Conservation (phyloP, 257 asterid genomes). For the Coffea eugenioides region DNA sequence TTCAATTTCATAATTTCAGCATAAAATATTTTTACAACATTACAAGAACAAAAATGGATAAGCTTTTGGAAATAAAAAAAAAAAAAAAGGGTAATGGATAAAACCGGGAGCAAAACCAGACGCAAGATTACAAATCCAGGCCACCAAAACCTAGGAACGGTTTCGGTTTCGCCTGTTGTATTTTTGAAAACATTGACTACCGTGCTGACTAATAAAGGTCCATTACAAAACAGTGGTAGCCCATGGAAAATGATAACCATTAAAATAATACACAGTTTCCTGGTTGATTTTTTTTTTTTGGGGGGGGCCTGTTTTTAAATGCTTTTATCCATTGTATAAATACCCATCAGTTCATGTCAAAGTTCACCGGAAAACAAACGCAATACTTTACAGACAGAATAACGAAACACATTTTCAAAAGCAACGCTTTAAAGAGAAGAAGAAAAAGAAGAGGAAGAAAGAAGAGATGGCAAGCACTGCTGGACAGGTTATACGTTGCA, state of each 20-base stretch:
- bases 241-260: not conserved
- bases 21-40: too few relatives aligned
- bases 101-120: not conserved
- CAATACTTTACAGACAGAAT: not conserved
- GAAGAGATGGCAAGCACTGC: conserved; percentile 35
- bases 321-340: not conserved
- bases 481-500: conserved; percentile 44
- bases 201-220: not conserved
- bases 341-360: not conserved
- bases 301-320: not conserved
- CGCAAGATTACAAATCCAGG: not conserved
- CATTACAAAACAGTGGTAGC: not conserved
- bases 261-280: not conserved
- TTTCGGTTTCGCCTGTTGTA: not conserved
- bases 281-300: too few relatives aligned
- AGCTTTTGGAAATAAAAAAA: not conserved
- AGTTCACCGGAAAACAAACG: not conserved
- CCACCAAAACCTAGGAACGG: not conserved
- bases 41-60: too few relatives aligned
- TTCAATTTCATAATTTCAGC: too few relatives aligned
- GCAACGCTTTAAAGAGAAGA: not conserved
- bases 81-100: not conserved
- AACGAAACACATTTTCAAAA: not conserved
- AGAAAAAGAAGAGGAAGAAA: not conserved
- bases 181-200: not conserved